phyloP scores from a whole-genome alignment of 306 rosid species.

The Glycyrrhiza uralensis region DNA sequence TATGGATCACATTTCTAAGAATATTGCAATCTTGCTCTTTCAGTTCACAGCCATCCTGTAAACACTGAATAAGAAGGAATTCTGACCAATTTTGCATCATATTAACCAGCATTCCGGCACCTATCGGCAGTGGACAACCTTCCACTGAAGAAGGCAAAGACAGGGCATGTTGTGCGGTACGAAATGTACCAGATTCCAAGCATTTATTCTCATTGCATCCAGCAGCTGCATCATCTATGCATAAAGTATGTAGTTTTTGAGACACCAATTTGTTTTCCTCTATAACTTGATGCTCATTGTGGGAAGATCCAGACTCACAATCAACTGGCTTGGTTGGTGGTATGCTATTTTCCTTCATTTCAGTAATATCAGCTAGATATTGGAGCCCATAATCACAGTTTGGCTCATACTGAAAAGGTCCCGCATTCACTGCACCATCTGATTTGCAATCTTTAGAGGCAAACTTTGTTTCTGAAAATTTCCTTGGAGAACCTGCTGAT shows the following conservation, averaged over 20 bases:
- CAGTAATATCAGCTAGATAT: conserved; percentile 21
- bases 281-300: conserved; percentile 29
- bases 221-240: conserved; percentile 28
- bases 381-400: conserved; percentile 35
- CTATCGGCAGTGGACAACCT: too few species aligned
- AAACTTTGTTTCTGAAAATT: conserved; percentile 31
- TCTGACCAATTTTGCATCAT: conserved; percentile 61
- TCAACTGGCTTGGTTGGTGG: conserved; percentile 34
- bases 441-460: conserved; percentile 36
- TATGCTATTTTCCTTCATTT: conserved; percentile 25
- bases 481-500: conserved; percentile 34
- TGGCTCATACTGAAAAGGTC: conserved; percentile 31
- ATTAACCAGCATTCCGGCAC: conserved; percentile 59
- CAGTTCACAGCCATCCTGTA: conserved; percentile 39
- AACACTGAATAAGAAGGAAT: conserved; percentile 55
- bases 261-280: conserved; percentile 29
- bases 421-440: conserved; percentile 35
- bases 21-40: conserved; percentile 42
- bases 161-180: conserved; percentile 19
- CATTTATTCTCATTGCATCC: conserved; percentile 25
- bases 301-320: conserved; percentile 34
- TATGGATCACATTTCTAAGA: conserved; percentile 52
- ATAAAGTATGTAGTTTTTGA: conserved; percentile 26
- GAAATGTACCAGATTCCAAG: conserved; percentile 20
- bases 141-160: conserved; percentile 29